These are phyloP conservation scores for Pneumocystis jirovecii DNA, from an alignment of 1,139 yeast genomes.

Conservation along the genomic window DNA sequence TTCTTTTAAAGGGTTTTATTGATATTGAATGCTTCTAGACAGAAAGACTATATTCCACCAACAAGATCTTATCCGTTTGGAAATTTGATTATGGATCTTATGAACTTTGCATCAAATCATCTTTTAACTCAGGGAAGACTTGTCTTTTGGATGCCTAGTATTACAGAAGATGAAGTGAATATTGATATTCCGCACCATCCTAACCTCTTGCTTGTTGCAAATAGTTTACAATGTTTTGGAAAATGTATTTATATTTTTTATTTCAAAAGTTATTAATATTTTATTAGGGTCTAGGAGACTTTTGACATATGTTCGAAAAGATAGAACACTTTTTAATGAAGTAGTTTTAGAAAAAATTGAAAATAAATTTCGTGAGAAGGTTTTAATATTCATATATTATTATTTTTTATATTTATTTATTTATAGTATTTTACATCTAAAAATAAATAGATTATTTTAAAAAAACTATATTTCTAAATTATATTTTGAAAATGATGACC, in stretches of 20 bases:
- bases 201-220: constrained; percentile 51
- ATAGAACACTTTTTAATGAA: constrained; percentile 16
- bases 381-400: not conserved
- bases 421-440: not conserved
- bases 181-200: constrained; percentile 68
- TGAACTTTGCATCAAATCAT: constrained; percentile 55
- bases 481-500: not conserved
- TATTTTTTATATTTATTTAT: not conserved
- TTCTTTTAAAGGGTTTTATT: not conserved
- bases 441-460: not conserved
- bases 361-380: not conserved
- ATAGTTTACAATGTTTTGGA: constrained; percentile 74
- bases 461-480: not conserved
- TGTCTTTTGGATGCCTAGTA: constrained; percentile 97
- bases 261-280: not conserved
- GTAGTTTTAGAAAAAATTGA: not conserved
- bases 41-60: constrained; percentile 80
- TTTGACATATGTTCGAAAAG: constrained; percentile 63
- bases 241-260: constrained; percentile 31
- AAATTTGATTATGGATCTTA: constrained; percentile 57
- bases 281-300: constrained; percentile 59
- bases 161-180: constrained; percentile 65
- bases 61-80: constrained; percentile 80
- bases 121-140: constrained; percentile 63
- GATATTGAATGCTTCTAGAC: constrained; percentile 55